Evolutionary conservation across 768 basidiomycete genomes (phyloP), one percentile per base, ranked within the genome.

Genomic region (Tephrocybe sp.): DNA sequence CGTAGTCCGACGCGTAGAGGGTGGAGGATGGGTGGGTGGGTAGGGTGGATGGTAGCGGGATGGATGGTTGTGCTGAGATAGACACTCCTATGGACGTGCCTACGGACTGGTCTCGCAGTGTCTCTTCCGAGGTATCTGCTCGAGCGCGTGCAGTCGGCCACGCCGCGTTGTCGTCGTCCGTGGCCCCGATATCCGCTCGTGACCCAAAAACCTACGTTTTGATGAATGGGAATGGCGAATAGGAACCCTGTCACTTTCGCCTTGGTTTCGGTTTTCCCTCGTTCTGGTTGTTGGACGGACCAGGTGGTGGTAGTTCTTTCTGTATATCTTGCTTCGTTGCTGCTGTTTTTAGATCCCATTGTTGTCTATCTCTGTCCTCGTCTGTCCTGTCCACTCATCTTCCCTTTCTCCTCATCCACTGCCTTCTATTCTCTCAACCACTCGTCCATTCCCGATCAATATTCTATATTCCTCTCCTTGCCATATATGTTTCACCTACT

Each of bases 221-320:
- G 39, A 22, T 38, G 39, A 42, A 31, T 49, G 34, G 47, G 39
- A 44, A 42, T 41, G 44, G 31, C 32, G 41, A 51, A 44, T 22
- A 37, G 49, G 49, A 51, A 44, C 42, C 3, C 13, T 19, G 49
- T 41, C 25, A 3, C 21, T 19, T 19, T 38, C 15, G 8, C 25
- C 16, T 28, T 42, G 26, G 25, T 15, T 30, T 49, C 31, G 41
- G 32, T 15, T 38, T 44, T 44, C 26, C 22, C 36, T 31, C 34
- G 12, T 32, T 21, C 32, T 34, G 12, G 12, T 34, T 34, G 13
- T 34, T 34, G 32, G 13, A 12, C 16, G 12, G n/a, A n/a, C n/a
- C n/a, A n/a, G n/a, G n/a, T n/a, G n/a, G n/a, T n/a, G n/a, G n/a
- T n/a, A n/a, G n/a, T 18, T 22, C 19, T 30, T 35, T 47, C 30